Conservation (phyloP, 2,329 filamentous ascomycete genomes). For the Colletotrichum cordylinicola region DNA sequence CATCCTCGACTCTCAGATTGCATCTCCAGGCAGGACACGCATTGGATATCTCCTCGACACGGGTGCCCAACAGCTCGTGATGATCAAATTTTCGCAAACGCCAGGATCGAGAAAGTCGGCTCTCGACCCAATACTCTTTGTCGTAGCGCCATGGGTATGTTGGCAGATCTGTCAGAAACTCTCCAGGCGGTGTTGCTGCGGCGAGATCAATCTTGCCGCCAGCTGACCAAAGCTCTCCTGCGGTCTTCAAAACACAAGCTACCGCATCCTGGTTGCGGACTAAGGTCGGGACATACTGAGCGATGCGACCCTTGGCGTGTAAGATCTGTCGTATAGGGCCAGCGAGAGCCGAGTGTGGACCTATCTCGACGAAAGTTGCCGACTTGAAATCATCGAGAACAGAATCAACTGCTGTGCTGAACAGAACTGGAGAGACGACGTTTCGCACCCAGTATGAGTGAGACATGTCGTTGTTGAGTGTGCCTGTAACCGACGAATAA, state of each 20-base stretch:
- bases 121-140: conserved; percentile 4
- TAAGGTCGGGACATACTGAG: not conserved
- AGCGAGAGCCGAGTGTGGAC: conserved; percentile 54
- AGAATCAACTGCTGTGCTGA: conserved; percentile 39
- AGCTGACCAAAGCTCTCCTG: conserved; percentile 17
- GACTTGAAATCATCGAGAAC: not conserved
- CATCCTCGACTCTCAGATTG: conserved; percentile 9
- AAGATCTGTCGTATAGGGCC: conserved; percentile 58
- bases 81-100: not conserved
- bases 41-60: conserved; percentile 4
- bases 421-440: conserved; percentile 44
- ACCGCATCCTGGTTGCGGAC: not conserved
- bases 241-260: not conserved
- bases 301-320: conserved; percentile 29
- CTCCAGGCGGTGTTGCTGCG: not conserved
- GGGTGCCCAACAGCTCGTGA: conserved; percentile 13
- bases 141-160: conserved; percentile 13
- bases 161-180: conserved; percentile 2
- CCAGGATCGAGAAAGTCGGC: conserved; percentile 3
- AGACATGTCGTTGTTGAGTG: conserved; percentile 20
- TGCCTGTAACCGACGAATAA: conserved; percentile 17
- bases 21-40: conserved; percentile 11
- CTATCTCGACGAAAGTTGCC: conserved; percentile 49
- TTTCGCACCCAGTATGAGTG: conserved; percentile 52
- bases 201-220: not conserved